Percentiles rank a stretch among this genome's conserved stretches.
These are phyloP conservation scores for Candida pseudoviswanathii DNA, from an alignment of 1,139 yeast species.

Conservation along the genomic window DNA sequence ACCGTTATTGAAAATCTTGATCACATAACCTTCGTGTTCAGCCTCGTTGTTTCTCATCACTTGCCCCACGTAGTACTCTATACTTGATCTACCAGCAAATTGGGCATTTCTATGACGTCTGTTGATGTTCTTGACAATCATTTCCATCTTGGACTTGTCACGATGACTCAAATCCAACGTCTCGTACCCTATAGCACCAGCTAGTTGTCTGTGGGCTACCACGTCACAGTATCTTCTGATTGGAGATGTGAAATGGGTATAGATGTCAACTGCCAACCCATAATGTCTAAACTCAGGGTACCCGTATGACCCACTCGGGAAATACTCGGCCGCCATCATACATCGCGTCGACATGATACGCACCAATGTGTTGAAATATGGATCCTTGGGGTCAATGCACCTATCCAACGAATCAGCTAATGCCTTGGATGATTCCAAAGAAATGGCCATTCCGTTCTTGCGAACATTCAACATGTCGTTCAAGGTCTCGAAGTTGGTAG, in stretches of 20 bases:
- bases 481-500: constrained; percentile 84
- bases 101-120: constrained; percentile 97
- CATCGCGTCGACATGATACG: constrained; percentile 98
- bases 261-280: constrained; percentile 95
- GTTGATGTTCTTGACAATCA: constrained; percentile 86
- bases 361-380: constrained; percentile 88
- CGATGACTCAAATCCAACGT: constrained; percentile 78
- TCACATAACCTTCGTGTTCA: constrained; percentile 85
- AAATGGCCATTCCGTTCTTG: constrained; percentile 71
- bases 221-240: constrained; percentile 98
- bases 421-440: constrained; percentile 84
- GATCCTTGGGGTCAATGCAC: constrained; percentile 79
- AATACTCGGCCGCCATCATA: constrained; percentile 99
- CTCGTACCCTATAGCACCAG: constrained; percentile 96
- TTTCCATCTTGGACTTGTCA: constrained; percentile 88
- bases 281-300: constrained; percentile 96
- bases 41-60: constrained; percentile 82
- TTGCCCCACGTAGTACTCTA: constrained; percentile 97
- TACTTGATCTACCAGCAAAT: constrained; percentile 97
- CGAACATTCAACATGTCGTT: constrained; percentile 89
- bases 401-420: constrained; percentile 92
- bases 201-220: constrained; percentile 95
- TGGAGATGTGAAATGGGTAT: constrained; percentile 98
- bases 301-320: constrained; percentile 89
- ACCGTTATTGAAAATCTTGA: constrained; percentile 92